Evolutionary conservation across 2,329 filamentous ascomycete genomes (phyloP), one percentile per base, ranked within the genome.

Genomic region (Rutstroemia sp.): DNA sequence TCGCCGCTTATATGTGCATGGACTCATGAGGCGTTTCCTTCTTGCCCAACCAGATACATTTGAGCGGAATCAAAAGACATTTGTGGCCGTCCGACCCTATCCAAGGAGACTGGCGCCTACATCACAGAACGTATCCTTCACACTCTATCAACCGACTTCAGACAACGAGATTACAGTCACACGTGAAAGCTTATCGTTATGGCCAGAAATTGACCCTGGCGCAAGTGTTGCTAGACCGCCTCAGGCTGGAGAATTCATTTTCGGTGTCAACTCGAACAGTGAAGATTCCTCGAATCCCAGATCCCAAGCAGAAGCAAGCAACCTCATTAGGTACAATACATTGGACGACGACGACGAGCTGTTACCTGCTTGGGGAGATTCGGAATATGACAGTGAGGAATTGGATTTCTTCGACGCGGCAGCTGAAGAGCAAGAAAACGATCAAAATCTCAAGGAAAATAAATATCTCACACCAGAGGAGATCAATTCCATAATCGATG

Each of bases 351-450:
- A 71, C 10, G 73, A 79, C 49, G 69, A 77, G 21, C 62, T 74
- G 9, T 69, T 80, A 6, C 79, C 80, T 18, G 21, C 73, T 0
- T 80, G 78, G 63, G 80, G 81, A 5, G 79, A 86, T 3, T 85
- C 82, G 2, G 72, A 78, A 30, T 80, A 78, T 59, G 84, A 88
- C 62, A 74, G 78, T 10, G 76, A 80, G 38, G 85, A 81, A 0
- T 79, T 77, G 73, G 71, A 71, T 45, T 85, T 88, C 64, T 85
- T 88, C 9, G 76, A 85, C 47, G 72, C 79, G 30, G 82, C 30
- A 86, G 57, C 49, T 30, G 62, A 62, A 25, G 51, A 61, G 16
- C 54, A 57, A 70, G 72, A 42, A 71, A 73, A 52, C 72, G 74
- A 50, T 60, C 63, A 56, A 10, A 63, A 57, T 58, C 65, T 52